These are phyloP conservation scores for Mortierella sp. DNA, from an alignment of 371 early-diverging fungal genomes.

Conservation along the genomic window DNA sequence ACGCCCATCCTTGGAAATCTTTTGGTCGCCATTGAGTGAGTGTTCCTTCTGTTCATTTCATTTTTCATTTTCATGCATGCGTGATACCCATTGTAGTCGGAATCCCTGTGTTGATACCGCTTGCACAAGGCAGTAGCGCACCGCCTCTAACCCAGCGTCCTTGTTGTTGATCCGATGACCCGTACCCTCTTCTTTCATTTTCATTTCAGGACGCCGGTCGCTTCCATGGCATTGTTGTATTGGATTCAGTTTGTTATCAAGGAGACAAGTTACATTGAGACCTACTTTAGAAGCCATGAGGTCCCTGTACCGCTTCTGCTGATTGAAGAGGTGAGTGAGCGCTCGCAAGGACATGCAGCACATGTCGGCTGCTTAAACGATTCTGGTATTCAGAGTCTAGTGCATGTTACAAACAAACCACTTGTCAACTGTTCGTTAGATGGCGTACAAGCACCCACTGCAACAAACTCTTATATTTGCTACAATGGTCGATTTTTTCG, in stretches of 20 bases:
- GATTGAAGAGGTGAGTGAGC: constrained; percentile 64
- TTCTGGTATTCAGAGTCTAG: no score
- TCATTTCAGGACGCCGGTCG: constrained; percentile 59
- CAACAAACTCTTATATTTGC: constrained; percentile 71
- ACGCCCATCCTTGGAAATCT: constrained; percentile 49
- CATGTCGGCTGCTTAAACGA: background rate
- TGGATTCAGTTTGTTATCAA: constrained; percentile 73
- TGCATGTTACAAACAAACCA: no score
- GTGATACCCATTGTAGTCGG: no score
- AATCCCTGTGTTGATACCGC: no score
- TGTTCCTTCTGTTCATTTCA: background rate
- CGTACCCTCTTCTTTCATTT: background rate
- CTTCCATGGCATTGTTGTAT: constrained; percentile 64
- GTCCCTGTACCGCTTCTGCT: constrained; percentile 67
- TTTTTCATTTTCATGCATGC: constrained; percentile 8
- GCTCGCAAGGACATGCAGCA: background rate
- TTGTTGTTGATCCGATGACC: constrained; percentile 9
- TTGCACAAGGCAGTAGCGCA: background rate
- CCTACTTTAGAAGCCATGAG: constrained; percentile 71
- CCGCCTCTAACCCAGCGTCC: background rate
- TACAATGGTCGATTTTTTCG: constrained; percentile 62
- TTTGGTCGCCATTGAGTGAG: constrained; percentile 51
- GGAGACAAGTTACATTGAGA: constrained; percentile 71
- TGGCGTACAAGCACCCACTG: constrained; percentile 71
- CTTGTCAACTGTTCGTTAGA: constrained; percentile 32